A percentile compares a stretch with the other conserved stretches of the same genome.
Evolutionary conservation across 2,329 filamentous ascomycete genomes (phyloP).

Genomic region (Paecilomyces sp.): DNA sequence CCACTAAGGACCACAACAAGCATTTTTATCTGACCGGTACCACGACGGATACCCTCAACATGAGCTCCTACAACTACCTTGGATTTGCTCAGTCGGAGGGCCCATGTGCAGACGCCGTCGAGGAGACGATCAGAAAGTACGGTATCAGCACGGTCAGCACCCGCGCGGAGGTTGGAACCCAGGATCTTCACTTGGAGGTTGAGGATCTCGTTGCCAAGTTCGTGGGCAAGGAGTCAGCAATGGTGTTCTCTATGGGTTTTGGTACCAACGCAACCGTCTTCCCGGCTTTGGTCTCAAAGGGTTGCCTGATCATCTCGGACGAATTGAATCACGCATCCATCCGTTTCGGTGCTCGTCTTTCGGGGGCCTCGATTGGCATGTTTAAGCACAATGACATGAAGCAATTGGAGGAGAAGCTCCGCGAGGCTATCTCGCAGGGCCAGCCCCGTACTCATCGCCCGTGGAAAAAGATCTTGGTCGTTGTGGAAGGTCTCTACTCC

Average conservation of each 20-base stretch:
- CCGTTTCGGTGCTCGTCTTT: conserved; percentile 86
- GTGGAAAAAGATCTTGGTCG: conserved; percentile 98
- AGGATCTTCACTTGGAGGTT: conserved; percentile 80
- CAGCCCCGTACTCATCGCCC: conserved; percentile 97
- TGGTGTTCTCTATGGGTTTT: conserved; percentile 99
- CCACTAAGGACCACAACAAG: conserved; percentile 84
- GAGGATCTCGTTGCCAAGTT: conserved; percentile 85
- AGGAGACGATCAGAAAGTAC: conserved; percentile 77
- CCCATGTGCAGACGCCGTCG: conserved; percentile 87
- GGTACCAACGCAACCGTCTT: conserved; percentile 92
- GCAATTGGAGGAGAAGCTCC: conserved; percentile 75
- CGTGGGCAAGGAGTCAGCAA: conserved; percentile 86
- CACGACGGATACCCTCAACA: conserved; percentile 88
- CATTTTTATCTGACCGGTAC: conserved; percentile 86
- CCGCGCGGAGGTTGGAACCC: conserved; percentile 75
- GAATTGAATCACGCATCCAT: conserved; percentile 98
- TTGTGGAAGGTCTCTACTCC: conserved; percentile 94
- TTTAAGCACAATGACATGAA: conserved; percentile 98
- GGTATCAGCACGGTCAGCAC: conserved; percentile 78
- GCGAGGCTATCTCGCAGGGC: conserved; percentile 90
- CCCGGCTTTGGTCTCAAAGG: conserved; percentile 85
- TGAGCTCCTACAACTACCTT: conserved; percentile 99
- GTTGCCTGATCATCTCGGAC: conserved; percentile 89
- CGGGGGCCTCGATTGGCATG: conserved; percentile 87
- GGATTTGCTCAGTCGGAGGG: conserved; percentile 97